A percentile compares a stretch with the other conserved stretches of the same genome.
Evolutionary conservation across 208 protist species (phyloP).

Genomic region (Sergeia podlipaevii): DNA sequence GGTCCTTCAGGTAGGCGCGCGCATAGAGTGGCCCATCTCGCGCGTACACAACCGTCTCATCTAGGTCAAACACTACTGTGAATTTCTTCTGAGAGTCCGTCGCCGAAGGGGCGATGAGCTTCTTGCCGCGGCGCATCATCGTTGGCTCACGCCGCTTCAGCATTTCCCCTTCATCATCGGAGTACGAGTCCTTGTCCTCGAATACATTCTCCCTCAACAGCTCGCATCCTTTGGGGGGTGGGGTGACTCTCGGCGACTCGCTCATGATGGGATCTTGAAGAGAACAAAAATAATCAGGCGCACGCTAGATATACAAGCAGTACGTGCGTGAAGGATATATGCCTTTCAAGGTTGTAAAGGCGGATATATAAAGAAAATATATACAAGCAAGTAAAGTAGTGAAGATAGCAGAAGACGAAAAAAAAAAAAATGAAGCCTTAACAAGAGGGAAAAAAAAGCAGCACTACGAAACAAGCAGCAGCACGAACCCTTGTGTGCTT

Average conservation of each 20-base stretch:
- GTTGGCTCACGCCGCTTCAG: slow-evolving; percentile 73
- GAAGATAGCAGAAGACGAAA: neutral
- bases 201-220: slow-evolving; percentile 79
- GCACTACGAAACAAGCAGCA: too few relatives aligned
- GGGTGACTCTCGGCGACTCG: slow-evolving; percentile 18
- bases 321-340: too few relatives aligned
- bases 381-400: neutral
- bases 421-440: neutral
- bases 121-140: slow-evolving; percentile 51
- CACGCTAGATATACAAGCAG: too few relatives aligned
- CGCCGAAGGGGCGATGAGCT: slow-evolving; percentile 47
- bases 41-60: slow-evolving; percentile 91
- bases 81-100: slow-evolving; percentile 31
- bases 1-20: slow-evolving; percentile 69
- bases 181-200: slow-evolving; percentile 26
- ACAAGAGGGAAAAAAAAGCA: too few relatives aligned
- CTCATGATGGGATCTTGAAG: slow-evolving; percentile 22
- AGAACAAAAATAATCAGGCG: too few relatives aligned
- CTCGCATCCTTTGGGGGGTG: slow-evolving; percentile 62
- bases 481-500: too few relatives aligned
- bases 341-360: too few relatives aligned
- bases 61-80: slow-evolving; percentile 87
- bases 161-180: slow-evolving; percentile 41
- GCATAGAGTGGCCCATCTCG: slow-evolving; percentile 84
- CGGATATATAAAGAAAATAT: too few relatives aligned